phyloP scores from a whole-genome alignment of 345 rosid species.

The thale cress (Arabidopsis thaliana) region TAIR10.1 NC_003075.7:9849001-9849500 shows the following conservation, averaged over 20 bases:
- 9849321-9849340: conserved; percentile 43
- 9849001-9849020: conserved; percentile 72
- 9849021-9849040: conserved; percentile 7
- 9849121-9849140: conserved; percentile 51
- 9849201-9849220: conserved; percentile 1
- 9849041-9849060: not conserved
- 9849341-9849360: conserved; percentile 43
- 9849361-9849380: conserved; percentile 38
- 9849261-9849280: conserved; percentile 30
- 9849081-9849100: conserved; percentile 44
- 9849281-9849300: conserved; percentile 42
- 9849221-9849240: not conserved
- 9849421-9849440: conserved; percentile 47
- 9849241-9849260: not conserved
- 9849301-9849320: not conserved
- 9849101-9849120: conserved; percentile 45
- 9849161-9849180: not conserved
- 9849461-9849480: conserved; percentile 23
- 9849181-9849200: conserved; percentile 18
- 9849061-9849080: not conserved
- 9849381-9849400: conserved; percentile 50
- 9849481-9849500: not conserved
- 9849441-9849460: conserved; percentile 43
- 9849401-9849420: conserved; percentile 43
- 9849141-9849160: conserved; percentile 32